phyloP scores from a whole-genome alignment of 148 eudicot genomes.

The Polygonum maritimum region DNA sequence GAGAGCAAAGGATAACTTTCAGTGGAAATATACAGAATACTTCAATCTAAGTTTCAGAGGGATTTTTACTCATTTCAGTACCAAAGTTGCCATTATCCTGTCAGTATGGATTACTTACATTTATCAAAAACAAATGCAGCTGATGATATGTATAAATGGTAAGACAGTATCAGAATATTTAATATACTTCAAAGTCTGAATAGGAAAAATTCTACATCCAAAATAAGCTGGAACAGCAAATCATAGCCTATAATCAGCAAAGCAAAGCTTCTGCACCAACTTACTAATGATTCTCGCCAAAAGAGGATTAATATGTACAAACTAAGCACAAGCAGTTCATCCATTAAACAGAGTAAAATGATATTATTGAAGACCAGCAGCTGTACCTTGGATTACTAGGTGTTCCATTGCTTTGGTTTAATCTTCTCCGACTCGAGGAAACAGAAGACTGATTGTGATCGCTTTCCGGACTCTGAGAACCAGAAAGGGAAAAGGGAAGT shows the following conservation, averaged over 20 bases:
- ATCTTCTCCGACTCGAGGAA: constrained; percentile 32
- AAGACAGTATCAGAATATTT: neutral
- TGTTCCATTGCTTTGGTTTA: constrained; percentile 27
- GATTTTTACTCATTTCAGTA: neutral
- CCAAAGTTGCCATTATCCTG: neutral
- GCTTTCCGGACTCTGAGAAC: constrained; percentile 32
- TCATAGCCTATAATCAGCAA: neutral
- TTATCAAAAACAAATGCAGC: neutral
- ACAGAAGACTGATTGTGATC: constrained; percentile 29
- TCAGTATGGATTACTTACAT: neutral
- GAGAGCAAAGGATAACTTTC: neutral
- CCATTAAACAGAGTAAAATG: neutral
- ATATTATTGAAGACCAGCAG: neutral
- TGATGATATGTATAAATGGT: neutral
- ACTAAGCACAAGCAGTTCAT: neutral
- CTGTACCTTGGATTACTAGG: constrained; percentile 52
- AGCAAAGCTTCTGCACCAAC: neutral
- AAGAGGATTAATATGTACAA: neutral
- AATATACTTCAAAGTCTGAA: neutral
- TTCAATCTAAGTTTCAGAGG: neutral
- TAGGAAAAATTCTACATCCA: neutral
- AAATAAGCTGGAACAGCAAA: neutral
- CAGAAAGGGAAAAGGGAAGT: constrained; percentile 28
- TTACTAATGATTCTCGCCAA: neutral
- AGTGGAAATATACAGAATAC: neutral